These are phyloP conservation scores for Dothistroma pini DNA, from an alignment of 2,329 filamentous ascomycete genomes.

Conservation along the genomic window DNA sequence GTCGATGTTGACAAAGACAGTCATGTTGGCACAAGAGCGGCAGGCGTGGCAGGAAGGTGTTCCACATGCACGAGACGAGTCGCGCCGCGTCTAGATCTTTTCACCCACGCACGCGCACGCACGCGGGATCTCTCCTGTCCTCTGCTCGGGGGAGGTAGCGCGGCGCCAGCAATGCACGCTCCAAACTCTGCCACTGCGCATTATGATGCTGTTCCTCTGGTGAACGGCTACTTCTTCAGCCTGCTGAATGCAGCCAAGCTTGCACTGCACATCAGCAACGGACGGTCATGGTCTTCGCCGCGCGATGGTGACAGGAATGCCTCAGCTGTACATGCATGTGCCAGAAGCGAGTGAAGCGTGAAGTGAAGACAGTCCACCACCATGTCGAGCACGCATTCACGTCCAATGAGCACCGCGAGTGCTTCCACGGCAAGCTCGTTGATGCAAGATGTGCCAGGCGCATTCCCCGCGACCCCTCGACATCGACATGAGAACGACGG, in stretches of 20 bases:
- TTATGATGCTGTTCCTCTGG: neutral
- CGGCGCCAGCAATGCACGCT: neutral
- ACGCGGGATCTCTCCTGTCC: neutral
- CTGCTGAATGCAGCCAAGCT: neutral
- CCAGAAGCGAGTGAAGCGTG: neutral
- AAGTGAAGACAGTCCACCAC: constrained; percentile 2
- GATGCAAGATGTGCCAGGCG: constrained; percentile 47
- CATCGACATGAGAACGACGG: constrained; percentile 23
- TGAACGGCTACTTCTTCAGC: neutral
- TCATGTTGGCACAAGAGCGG: constrained; percentile 1
- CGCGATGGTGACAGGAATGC: neutral
- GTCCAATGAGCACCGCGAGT: constrained; percentile 22
- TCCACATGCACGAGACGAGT: neutral
- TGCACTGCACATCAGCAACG: neutral
- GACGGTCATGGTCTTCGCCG: neutral
- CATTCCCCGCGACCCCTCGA: constrained; percentile 39
- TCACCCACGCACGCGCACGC: neutral
- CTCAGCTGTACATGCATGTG: neutral
- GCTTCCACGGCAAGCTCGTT: constrained; percentile 33
- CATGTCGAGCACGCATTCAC: constrained; percentile 14
- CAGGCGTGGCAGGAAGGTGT: neutral
- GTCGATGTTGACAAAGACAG: constrained; percentile 7
- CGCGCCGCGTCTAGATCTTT: neutral
- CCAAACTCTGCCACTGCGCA: neutral
- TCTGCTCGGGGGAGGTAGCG: neutral